Evolutionary conservation across 768 basidiomycete genomes (phyloP).

Genomic region (Cyclocybe aegerita): DNA sequence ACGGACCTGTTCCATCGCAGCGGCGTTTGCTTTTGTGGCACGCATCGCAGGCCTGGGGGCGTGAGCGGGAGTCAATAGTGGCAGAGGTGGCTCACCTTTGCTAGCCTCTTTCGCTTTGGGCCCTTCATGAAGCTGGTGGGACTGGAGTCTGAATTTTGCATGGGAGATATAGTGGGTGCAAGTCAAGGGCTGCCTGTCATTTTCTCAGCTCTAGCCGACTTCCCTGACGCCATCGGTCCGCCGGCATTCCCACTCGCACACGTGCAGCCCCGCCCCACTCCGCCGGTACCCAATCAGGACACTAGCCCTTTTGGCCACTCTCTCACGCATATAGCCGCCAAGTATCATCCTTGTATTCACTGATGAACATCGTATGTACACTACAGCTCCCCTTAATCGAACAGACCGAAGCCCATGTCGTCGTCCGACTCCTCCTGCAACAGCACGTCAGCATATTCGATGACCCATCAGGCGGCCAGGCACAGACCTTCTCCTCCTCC

Average conservation of each 20-base stretch:
- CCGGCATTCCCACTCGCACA: conserved; percentile 26
- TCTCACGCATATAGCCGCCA: conserved; percentile 4
- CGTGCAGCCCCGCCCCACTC: conserved; percentile 22
- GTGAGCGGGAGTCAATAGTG: conserved; percentile 7
- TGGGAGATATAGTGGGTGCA: conserved; percentile 19
- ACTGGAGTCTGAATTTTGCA: conserved; percentile 27
- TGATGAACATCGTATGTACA: no score
- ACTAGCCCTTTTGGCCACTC: conserved; percentile 6
- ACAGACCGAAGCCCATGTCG: conserved; percentile 99
- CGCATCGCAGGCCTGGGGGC: conserved; percentile 65
- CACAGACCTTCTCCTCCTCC: conserved; percentile 77
- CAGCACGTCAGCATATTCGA: conserved; percentile 5
- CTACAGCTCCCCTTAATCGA: conserved; percentile 61
- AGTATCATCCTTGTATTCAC: neutral
- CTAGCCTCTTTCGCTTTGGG: conserved; percentile 54
- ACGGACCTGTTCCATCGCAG: conserved; percentile 77
- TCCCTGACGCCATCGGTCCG: conserved; percentile 28
- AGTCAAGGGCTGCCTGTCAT: conserved; percentile 19
- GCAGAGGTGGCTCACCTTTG: conserved; percentile 36
- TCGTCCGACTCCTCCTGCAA: conserved; percentile 90
- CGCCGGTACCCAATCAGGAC: conserved; percentile 27
- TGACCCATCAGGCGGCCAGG: neutral
- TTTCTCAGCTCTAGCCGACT: conserved; percentile 18
- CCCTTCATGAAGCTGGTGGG: conserved; percentile 38
- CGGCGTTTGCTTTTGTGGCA: conserved; percentile 86